Evolutionary conservation across 2,329 filamentous ascomycete species (phyloP).

Genomic region (Myriosclerotinia curreyana): DNA sequence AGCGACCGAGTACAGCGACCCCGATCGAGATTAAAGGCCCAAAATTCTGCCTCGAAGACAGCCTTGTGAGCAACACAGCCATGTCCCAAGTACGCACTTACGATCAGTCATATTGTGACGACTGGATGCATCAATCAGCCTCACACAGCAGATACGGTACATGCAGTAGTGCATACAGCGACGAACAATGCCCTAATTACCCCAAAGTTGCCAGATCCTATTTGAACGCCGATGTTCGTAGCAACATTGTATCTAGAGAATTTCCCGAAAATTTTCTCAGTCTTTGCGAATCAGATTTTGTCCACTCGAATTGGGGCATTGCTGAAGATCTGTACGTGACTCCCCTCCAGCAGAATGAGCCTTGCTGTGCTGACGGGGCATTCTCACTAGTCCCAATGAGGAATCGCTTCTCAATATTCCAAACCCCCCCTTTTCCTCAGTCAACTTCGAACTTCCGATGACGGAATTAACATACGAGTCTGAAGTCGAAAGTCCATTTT

Average conservation of each 20-base stretch:
- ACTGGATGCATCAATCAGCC: neutral
- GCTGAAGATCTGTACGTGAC: neutral
- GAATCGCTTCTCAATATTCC: neutral
- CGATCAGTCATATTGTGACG: neutral
- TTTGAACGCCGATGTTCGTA: neutral
- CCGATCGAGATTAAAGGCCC: neutral
- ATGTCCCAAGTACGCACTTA: neutral
- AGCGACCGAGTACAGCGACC: neutral
- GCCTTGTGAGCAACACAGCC: neutral
- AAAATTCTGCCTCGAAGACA: neutral
- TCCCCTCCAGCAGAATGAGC: neutral
- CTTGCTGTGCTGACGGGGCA: slow-evolving; percentile 6
- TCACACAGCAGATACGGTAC: neutral
- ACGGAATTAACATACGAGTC: neutral
- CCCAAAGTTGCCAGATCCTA: neutral
- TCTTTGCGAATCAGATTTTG: neutral
- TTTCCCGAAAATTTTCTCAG: neutral
- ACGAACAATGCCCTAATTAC: neutral
- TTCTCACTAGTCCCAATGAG: slow-evolving; percentile 3
- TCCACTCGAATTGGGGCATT: neutral
- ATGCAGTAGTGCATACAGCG: neutral
- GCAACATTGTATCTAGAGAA: neutral
- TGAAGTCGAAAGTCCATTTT: neutral
- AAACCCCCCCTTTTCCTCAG: neutral
- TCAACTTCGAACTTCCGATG: neutral